A percentile compares a stretch with the other conserved stretches of the same genome.
phyloP scores from a whole-genome alignment of 352 stramenopile species.

The Globisporangium middletonii region DNA sequence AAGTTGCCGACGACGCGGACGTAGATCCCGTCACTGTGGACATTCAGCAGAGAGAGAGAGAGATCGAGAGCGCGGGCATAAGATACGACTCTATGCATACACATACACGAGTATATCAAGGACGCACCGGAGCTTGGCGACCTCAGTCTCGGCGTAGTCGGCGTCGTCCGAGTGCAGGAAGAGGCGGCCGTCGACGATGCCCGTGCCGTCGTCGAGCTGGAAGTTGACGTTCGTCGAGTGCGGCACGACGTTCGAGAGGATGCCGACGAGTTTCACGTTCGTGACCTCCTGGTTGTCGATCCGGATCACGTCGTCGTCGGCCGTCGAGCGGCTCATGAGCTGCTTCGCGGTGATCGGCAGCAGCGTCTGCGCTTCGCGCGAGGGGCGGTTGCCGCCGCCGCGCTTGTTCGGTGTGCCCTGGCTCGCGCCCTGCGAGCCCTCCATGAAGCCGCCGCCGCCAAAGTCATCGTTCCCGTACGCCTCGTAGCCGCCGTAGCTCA shows the following conservation, averaged over 20 bases:
- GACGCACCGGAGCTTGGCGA: constrained; percentile 43
- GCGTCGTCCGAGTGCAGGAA: constrained; percentile 88
- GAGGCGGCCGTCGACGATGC: constrained; percentile 87
- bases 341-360: constrained; percentile 91
- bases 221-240: constrained; percentile 91
- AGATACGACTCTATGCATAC: not conserved
- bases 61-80: not conserved
- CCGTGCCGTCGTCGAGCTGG: constrained; percentile 93
- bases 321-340: constrained; percentile 38
- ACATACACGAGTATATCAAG: not conserved
- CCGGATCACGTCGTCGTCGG: constrained; percentile 60
- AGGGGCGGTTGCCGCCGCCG: constrained; percentile 21
- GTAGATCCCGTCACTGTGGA: constrained; percentile 73
- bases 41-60: not conserved
- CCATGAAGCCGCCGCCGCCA: constrained; percentile 68
- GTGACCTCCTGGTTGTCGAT: constrained; percentile 89
- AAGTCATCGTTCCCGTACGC: constrained; percentile 71
- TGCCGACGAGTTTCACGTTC: constrained; percentile 87
- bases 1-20: constrained; percentile 90
- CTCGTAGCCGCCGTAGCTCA: constrained; percentile 72
- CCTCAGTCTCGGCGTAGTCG: constrained; percentile 54
- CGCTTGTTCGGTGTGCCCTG: constrained; percentile 53
- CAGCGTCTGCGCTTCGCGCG: constrained; percentile 80
- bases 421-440: constrained; percentile 39
- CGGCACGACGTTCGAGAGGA: constrained; percentile 69